A percentile compares a stretch with the other conserved stretches of the same genome.
These are phyloP conservation scores for Globisporangium yorkense DNA, from an alignment of 352 stramenopile species.

Conservation along the genomic window DNA sequence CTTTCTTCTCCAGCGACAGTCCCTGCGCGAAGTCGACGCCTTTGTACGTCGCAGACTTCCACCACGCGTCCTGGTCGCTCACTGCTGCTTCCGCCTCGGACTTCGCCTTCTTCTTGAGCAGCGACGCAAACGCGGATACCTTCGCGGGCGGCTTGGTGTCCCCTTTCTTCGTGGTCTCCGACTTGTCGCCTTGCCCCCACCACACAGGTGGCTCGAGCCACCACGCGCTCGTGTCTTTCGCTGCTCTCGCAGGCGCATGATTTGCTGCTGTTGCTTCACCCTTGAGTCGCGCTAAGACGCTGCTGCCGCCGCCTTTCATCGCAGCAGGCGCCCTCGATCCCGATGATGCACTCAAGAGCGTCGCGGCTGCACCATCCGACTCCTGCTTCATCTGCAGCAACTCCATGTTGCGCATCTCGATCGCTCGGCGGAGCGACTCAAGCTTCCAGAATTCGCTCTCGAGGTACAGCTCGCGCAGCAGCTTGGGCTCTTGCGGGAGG, in stretches of 20 bases:
- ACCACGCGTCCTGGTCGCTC: constrained; percentile 44
- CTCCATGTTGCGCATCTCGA: constrained; percentile 68
- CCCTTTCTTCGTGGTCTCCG: constrained; percentile 15
- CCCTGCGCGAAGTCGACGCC: constrained; percentile 50
- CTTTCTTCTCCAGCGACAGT: constrained; percentile 19
- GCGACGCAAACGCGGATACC: constrained; percentile 14
- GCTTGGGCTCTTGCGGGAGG: constrained; percentile 55
- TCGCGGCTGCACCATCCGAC: constrained; percentile 11
- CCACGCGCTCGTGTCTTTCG: constrained; percentile 34
- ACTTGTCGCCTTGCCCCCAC: constrained; percentile 32
- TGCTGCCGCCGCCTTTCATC: constrained; percentile 1
- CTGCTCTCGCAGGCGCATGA: not conserved
- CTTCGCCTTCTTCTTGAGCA: constrained; percentile 15
- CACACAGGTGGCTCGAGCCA: constrained; percentile 59
- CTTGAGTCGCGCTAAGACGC: constrained; percentile 3
- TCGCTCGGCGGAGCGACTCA: constrained; percentile 64
- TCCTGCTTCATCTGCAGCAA: constrained; percentile 41
- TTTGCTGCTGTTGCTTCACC: constrained; percentile 3
- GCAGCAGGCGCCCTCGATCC: not conserved
- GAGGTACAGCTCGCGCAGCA: constrained; percentile 63
- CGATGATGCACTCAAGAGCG: constrained; percentile 2
- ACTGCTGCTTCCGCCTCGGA: not conserved
- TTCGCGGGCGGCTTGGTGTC: constrained; percentile 18
- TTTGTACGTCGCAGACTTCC: constrained; percentile 70
- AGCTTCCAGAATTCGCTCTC: constrained; percentile 85